Evolutionary conservation across 1,284 basidiomycete species (phyloP).

Genomic region (Coniferiporia sulphurascens): DNA sequence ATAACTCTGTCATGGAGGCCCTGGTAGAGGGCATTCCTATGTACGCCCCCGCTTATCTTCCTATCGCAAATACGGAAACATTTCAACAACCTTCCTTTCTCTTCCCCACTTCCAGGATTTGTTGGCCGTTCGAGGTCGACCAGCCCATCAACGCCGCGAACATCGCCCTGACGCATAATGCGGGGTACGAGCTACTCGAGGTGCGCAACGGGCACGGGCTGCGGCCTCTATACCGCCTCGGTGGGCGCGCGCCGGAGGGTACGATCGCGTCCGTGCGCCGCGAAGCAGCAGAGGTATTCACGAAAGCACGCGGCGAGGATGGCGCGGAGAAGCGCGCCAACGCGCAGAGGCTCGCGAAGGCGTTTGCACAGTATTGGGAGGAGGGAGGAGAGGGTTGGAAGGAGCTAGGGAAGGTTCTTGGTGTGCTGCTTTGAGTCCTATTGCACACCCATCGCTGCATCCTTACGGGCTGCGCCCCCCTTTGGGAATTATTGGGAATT

Average conservation of each 20-base stretch:
- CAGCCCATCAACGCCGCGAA: constrained; percentile 26
- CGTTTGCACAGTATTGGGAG: constrained; percentile 3
- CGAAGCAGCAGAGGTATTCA: constrained; percentile 5
- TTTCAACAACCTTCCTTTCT: background rate
- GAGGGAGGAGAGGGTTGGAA: background rate
- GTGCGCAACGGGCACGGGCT: constrained; percentile 25
- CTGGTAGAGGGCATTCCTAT: constrained; percentile 18
- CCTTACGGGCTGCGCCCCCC: too few species aligned
- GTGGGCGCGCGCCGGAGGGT: constrained; percentile 4
- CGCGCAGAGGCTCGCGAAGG: constrained; percentile 3
- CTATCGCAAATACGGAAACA: background rate
- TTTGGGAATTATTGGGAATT: too few species aligned
- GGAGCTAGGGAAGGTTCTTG: constrained; percentile 2
- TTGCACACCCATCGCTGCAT: too few species aligned
- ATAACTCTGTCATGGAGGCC: constrained; percentile 20
- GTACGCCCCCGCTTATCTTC: constrained; percentile 2
- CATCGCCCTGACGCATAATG: constrained; percentile 21
- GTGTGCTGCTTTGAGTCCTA: background rate
- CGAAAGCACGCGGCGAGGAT: constrained; percentile 8
- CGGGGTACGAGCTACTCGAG: constrained; percentile 28
- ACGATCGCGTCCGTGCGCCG: constrained; percentile 8
- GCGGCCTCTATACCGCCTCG: constrained; percentile 18
- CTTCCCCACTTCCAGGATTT: constrained; percentile 21
- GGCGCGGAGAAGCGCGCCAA: constrained; percentile 8
- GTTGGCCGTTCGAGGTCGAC: constrained; percentile 26